phyloP scores from a whole-genome alignment of 805 yeast species.

The Komagataella mondaviorum region DNA sequence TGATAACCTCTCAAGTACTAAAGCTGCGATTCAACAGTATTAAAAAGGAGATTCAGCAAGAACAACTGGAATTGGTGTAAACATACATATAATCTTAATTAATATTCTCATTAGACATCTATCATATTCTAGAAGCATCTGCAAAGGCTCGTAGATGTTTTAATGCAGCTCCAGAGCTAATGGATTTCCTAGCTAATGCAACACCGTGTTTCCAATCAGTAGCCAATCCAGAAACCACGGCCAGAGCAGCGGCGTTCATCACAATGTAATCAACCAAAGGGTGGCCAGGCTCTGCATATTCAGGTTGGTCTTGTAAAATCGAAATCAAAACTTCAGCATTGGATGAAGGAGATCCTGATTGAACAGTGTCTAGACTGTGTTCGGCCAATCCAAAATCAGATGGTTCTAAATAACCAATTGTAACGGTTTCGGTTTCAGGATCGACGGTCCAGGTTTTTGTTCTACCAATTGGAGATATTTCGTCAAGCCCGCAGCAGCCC shows the following conservation, averaged over 20 bases:
- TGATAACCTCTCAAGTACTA: conserved; percentile 12
- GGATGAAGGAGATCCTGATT: conserved; percentile 77
- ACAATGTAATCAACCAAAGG: conserved; percentile 85
- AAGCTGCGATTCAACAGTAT: neutral
- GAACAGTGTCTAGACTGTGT: conserved; percentile 54
- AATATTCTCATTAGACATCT: neutral
- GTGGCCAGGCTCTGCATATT: conserved; percentile 27
- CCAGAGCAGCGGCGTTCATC: conserved; percentile 79
- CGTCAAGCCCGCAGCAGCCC: conserved; percentile 89
- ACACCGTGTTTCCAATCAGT: conserved; percentile 70
- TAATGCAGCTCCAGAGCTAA: conserved; percentile 54
- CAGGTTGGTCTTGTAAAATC: conserved; percentile 23
- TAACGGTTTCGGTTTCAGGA: conserved; percentile 25
- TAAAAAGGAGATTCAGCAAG: neutral
- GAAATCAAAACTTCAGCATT: conserved; percentile 51
- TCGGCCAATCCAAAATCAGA: conserved; percentile 69
- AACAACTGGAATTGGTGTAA: neutral
- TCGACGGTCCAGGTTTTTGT: conserved; percentile 70
- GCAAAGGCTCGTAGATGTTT: conserved; percentile 43
- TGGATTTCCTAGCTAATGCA: conserved; percentile 52
- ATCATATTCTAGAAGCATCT: conserved; percentile 4
- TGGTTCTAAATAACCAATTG: conserved; percentile 42
- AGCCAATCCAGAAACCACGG: conserved; percentile 62
- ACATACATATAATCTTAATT: neutral
- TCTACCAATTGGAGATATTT: conserved; percentile 79